Percentiles rank a stretch among this genome's conserved stretches.
These are phyloP conservation scores for Aspergillus melleus DNA, from an alignment of 2,329 filamentous ascomycete species.

Conservation along the genomic window DNA sequence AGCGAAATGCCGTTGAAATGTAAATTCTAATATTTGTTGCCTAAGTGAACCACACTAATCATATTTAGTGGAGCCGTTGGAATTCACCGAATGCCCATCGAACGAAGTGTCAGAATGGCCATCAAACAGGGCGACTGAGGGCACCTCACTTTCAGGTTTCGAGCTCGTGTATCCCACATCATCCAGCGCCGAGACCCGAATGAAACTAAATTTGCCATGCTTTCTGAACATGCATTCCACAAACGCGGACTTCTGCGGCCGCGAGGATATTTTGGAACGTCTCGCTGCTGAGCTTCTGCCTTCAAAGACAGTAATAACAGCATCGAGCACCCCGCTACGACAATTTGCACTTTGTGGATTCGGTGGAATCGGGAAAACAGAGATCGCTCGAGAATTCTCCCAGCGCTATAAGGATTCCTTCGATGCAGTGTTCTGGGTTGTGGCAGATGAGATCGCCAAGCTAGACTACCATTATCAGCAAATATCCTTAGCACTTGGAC, in stretches of 20 bases:
- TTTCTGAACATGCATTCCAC: conserved; percentile 1
- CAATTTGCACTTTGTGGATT: conserved; percentile 25
- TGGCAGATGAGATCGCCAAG: conserved; percentile 27
- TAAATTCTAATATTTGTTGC: not conserved
- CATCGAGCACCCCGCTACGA: conserved; percentile 11
- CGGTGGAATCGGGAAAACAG: conserved; percentile 27
- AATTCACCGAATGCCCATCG: conserved; percentile 1
- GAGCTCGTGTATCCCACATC: conserved; percentile 1
- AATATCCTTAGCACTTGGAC: conserved; percentile 24
- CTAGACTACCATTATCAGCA: conserved; percentile 24
- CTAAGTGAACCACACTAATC: not conserved
- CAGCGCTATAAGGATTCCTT: conserved; percentile 20
- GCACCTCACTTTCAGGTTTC: conserved; percentile 3
- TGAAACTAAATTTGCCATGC: conserved; percentile 1
- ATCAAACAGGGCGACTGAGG: conserved; percentile 3
- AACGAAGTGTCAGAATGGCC: not conserved
- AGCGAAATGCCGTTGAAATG: conserved; percentile 17
- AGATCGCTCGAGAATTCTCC: conserved; percentile 31
- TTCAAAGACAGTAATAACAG: conserved; percentile 12
- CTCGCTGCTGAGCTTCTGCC: conserved; percentile 22
- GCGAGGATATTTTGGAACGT: conserved; percentile 22
- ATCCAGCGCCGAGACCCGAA: not conserved
- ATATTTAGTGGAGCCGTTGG: not conserved
- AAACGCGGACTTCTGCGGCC: conserved; percentile 22
- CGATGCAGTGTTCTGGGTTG: conserved; percentile 35